Percentiles rank a stretch among this genome's conserved stretches.
phyloP scores from a whole-genome alignment of 1,139 yeast species.

The Sugiyamaella neomexicana region DNA sequence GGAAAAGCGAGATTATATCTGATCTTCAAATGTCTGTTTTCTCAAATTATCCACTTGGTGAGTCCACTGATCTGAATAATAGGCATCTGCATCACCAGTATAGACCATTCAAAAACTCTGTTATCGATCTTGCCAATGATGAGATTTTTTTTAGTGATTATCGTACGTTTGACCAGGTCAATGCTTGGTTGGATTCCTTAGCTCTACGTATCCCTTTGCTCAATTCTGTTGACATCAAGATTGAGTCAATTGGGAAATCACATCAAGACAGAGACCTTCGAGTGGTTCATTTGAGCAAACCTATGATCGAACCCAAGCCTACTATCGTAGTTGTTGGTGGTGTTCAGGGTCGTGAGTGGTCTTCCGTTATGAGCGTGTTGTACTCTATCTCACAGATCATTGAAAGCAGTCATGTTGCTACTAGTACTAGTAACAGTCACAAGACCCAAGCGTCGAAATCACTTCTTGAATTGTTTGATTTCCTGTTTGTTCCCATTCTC shows the following conservation, averaged over 20 bases:
- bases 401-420: background rate
- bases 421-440: too few species aligned
- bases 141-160: slow-evolving; percentile 63
- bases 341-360: slow-evolving; percentile 90
- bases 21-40: slow-evolving; percentile 39
- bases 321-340: slow-evolving; percentile 83
- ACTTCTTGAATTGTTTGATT: slow-evolving; percentile 56
- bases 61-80: slow-evolving; percentile 3
- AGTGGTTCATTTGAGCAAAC: slow-evolving; percentile 57
- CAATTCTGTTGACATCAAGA: slow-evolving; percentile 44
- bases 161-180: slow-evolving; percentile 65
- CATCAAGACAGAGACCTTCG: slow-evolving; percentile 69
- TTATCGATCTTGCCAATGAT: background rate
- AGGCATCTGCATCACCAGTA: background rate
- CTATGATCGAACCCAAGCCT: slow-evolving; percentile 41
- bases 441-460: background rate
- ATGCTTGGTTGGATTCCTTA: slow-evolving; percentile 60
- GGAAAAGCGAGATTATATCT: slow-evolving; percentile 30
- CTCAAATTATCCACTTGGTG: slow-evolving; percentile 30
- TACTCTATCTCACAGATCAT: slow-evolving; percentile 56
- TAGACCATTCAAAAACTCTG: background rate
- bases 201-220: slow-evolving; percentile 44
- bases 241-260: slow-evolving; percentile 73
- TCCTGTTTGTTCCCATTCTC: slow-evolving; percentile 74
- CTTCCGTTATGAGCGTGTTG: slow-evolving; percentile 68